A percentile compares a stretch with the other conserved stretches of the same genome.
Conservation (phyloP, 2,329 filamentous ascomycete genomes). For the Xylaria sp. region DNA sequence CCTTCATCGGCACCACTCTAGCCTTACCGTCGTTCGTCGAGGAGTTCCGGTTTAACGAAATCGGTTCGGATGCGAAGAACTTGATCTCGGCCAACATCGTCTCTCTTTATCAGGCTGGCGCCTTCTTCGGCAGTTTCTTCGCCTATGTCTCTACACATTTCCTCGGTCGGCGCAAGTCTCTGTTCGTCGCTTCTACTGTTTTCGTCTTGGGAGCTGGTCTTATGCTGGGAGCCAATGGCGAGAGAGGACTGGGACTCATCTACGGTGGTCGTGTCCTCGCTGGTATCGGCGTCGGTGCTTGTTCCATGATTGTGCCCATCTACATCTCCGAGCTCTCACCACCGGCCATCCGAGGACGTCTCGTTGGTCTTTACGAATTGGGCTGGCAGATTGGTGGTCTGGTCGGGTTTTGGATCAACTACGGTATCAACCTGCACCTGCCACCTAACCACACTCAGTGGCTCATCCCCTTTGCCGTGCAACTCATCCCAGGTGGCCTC, state of each 20-base stretch:
- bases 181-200: constrained; percentile 65
- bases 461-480: constrained; percentile 69
- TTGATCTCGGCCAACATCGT: constrained; percentile 77
- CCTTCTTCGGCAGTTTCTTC: constrained; percentile 79
- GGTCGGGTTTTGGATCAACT: constrained; percentile 71
- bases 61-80: constrained; percentile 55
- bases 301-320: constrained; percentile 67
- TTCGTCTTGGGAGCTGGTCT: constrained; percentile 75
- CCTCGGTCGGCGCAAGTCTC: constrained; percentile 68
- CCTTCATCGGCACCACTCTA: constrained; percentile 80
- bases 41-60: constrained; percentile 68
- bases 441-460: constrained; percentile 59
- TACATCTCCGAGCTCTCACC: constrained; percentile 67
- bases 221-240: constrained; percentile 70
- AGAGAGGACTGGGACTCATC: constrained; percentile 68
- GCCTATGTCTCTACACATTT: constrained; percentile 71
- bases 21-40: constrained; percentile 70
- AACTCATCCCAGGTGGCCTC: constrained; percentile 69
- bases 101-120: constrained; percentile 80
- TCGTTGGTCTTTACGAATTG: constrained; percentile 71
- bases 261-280: constrained; percentile 67
- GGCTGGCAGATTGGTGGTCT: constrained; percentile 68
- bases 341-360: constrained; percentile 66
- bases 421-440: constrained; percentile 61
- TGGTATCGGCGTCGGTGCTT: constrained; percentile 67